These are phyloP conservation scores for Beauveria sp. DNA, from an alignment of 2,329 filamentous ascomycete genomes.

Conservation along the genomic window DNA sequence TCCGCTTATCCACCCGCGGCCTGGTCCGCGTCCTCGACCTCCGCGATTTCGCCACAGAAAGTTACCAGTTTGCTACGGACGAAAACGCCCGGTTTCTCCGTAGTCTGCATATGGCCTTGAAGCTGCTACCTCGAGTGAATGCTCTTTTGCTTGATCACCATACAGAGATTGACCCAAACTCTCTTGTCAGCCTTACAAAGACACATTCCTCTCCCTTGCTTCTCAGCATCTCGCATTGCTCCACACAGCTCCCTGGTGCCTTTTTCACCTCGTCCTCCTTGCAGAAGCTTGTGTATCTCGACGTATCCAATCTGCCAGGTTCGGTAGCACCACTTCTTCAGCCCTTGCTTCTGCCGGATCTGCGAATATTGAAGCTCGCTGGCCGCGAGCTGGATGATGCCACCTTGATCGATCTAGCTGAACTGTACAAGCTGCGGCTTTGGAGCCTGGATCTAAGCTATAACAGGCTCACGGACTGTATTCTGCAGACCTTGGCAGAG, in stretches of 20 bases:
- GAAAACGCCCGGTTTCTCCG: conserved; percentile 23
- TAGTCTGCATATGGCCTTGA: conserved; percentile 31
- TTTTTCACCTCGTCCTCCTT: conserved; percentile 33
- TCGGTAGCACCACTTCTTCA: conserved; percentile 32
- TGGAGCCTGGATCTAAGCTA: conserved; percentile 50
- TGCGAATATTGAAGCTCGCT: conserved; percentile 45
- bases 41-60: conserved; percentile 31
- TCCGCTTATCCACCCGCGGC: conserved; percentile 30
- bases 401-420: conserved; percentile 21
- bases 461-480: conserved; percentile 43
- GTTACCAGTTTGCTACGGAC: conserved; percentile 34
- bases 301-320: conserved; percentile 42
- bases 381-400: conserved; percentile 39
- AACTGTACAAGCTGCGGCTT: conserved; percentile 31
- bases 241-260: conserved; percentile 29
- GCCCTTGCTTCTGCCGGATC: conserved; percentile 30
- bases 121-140: conserved; percentile 34
- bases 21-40: conserved; percentile 43
- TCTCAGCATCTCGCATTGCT: conserved; percentile 38
- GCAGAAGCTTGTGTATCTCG: conserved; percentile 40
- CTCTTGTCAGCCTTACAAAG: conserved; percentile 20
- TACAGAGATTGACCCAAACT: conserved; percentile 33
- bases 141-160: conserved; percentile 43
- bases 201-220: conserved; percentile 25
- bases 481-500: conserved; percentile 24